phyloP scores from a whole-genome alignment of 1,139 yeast genomes.

The Saccharomyces hybrid region DNA sequence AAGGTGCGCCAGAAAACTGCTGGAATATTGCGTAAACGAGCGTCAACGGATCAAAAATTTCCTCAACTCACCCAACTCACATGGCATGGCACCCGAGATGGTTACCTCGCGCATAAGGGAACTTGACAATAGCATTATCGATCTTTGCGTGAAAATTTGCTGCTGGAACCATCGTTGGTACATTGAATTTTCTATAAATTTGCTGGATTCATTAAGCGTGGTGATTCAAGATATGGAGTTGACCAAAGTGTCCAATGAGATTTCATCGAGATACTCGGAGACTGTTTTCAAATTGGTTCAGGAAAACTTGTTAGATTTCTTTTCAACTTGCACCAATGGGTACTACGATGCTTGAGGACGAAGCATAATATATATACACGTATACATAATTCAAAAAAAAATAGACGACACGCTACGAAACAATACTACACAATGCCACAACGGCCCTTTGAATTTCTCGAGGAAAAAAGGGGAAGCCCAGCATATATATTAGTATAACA shows the following conservation, averaged over 20 bases:
- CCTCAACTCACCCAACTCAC: slow-evolving; percentile 14
- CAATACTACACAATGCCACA: not conserved
- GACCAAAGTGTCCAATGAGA: slow-evolving; percentile 64
- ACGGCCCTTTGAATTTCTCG: not conserved
- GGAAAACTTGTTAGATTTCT: slow-evolving; percentile 28
- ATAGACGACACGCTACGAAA: not conserved
- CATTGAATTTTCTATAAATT: slow-evolving; percentile 70
- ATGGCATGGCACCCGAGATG: slow-evolving; percentile 28
- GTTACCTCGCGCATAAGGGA: slow-evolving; percentile 40
- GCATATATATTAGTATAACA: not conserved
- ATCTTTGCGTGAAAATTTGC: slow-evolving; percentile 61
- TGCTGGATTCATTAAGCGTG: slow-evolving; percentile 47
- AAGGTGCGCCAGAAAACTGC: slow-evolving; percentile 65
- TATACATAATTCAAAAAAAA: not conserved
- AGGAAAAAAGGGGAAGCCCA: not conserved
- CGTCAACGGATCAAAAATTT: slow-evolving; percentile 25
- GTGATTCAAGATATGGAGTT: slow-evolving; percentile 72
- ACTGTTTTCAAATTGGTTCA: slow-evolving; percentile 31
- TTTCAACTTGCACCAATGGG: slow-evolving; percentile 21
- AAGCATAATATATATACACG: not conserved
- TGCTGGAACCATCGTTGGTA: slow-evolving; percentile 99
- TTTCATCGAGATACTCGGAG: slow-evolving; percentile 59
- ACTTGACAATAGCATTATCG: slow-evolving; percentile 56
- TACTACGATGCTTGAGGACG: slow-evolving; percentile 19
- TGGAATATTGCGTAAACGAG: slow-evolving; percentile 50